Percentiles rank a stretch among this genome's conserved stretches.
These are phyloP conservation scores for Talaromyces sp. DNA, from an alignment of 2,329 filamentous ascomycete species.

Conservation along the genomic window DNA sequence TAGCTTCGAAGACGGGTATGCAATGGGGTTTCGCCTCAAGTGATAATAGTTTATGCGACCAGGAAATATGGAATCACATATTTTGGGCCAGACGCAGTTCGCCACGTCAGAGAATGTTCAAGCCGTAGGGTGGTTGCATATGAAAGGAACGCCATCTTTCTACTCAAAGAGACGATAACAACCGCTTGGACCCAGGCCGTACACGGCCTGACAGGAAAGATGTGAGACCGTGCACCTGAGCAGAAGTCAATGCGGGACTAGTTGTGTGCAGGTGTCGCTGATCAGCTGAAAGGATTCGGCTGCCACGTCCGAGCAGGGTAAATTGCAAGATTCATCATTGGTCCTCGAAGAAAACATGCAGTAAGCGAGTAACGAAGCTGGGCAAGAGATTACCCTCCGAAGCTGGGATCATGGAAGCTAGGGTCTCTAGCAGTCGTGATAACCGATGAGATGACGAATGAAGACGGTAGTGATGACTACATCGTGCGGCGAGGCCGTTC, in stretches of 20 bases:
- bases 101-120: constrained; percentile 38
- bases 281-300: constrained; percentile 37
- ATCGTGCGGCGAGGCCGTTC: constrained; percentile 5
- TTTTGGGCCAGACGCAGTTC: constrained; percentile 27
- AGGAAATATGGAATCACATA: constrained; percentile 18
- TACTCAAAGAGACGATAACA: constrained; percentile 29
- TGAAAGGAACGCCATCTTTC: constrained; percentile 28
- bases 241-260: constrained; percentile 33
- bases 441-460: constrained; percentile 6
- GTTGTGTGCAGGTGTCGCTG: constrained; percentile 34
- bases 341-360: constrained; percentile 6
- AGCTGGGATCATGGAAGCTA: constrained; percentile 7
- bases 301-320: constrained; percentile 15
- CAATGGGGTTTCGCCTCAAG: constrained; percentile 16
- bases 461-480: constrained; percentile 1
- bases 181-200: constrained; percentile 24
- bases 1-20: neutral
- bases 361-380: neutral
- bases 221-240: constrained; percentile 32
- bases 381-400: neutral
- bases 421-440: neutral
- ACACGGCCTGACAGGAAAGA: constrained; percentile 26
- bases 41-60: constrained; percentile 19
- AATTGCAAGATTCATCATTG: constrained; percentile 13
- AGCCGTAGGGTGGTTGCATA: constrained; percentile 36